Evolutionary conservation across 2,329 filamentous ascomycete genomes (phyloP), one percentile per base, ranked within the genome.

Genomic region (Alternaria brassicae): DNA sequence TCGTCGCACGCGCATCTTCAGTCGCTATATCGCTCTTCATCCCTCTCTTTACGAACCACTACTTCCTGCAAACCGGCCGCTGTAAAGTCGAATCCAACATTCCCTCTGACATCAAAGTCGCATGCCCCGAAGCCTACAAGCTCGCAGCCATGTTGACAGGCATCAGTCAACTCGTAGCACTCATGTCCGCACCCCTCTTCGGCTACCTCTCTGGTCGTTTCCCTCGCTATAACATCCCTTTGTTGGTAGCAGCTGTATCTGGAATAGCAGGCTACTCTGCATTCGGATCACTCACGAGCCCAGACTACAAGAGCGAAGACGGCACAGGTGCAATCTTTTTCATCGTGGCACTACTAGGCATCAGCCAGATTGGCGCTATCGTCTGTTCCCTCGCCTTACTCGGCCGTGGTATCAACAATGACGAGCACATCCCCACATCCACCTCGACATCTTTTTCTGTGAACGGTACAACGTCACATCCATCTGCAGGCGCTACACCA

Each of bases 11-110:
- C 56, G 93, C 95, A 7, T 97, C 93, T 0, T 97, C 93, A 0
- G 95, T 99, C 5, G 94, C 91, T 52, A 96, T 99, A 65, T 96
- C 92, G 0, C 86, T 98, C 6, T 99, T 98, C 79, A 91, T 99
- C 53, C 95, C 95, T 0, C 85, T 99, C 2, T 96, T 91, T 73
- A 88, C 97, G 69, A 98, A 98, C 75, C 89, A 92, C 23, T 97
- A 92, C 77, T 98, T 94, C 78, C 91, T 94, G 63, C 82, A 83
- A 48, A 89, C 90, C 53, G 93, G 92, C 2, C 89, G 91, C 66
- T 98, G 95, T 80, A 84, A 87, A 28, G 80, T 77, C 15, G 78
- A 82, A 39, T 78, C 79, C 4, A 61, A 67, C 10, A 72, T 79
- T 30, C 73, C 73, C 5, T 72, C 74, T 2, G 91, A 94, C 69